These are phyloP conservation scores for Xylariaceae sp. DNA, from an alignment of 2,329 filamentous ascomycete genomes.

Conservation along the genomic window DNA sequence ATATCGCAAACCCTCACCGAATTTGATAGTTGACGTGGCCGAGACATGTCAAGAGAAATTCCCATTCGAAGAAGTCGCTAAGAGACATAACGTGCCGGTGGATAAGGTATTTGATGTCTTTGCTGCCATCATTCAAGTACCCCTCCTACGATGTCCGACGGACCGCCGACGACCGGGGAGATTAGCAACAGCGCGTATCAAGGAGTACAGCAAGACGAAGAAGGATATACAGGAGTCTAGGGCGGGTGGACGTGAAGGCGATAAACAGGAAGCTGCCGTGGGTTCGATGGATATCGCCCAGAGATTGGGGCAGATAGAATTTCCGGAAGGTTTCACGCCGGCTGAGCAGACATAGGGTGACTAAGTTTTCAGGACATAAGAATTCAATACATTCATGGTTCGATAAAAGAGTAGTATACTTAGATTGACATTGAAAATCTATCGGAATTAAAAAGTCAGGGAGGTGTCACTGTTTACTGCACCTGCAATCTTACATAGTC, in stretches of 20 bases:
- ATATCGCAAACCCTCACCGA: conserved; percentile 46
- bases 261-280: conserved; percentile 8
- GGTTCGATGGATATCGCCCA: conserved; percentile 35
- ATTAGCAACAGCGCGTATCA: conserved; percentile 50
- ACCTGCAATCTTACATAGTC: background rate
- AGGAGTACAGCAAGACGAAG: conserved; percentile 52
- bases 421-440: background rate
- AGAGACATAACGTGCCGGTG: conserved; percentile 50
- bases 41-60: conserved; percentile 55
- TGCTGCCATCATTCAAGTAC: conserved; percentile 55
- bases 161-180: conserved; percentile 52
- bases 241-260: background rate
- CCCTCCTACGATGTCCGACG: conserved; percentile 53
- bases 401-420: background rate
- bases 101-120: conserved; percentile 56
- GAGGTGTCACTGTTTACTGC: background rate
- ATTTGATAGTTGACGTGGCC: conserved; percentile 56
- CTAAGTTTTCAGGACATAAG: background rate
- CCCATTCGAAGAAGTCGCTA: conserved; percentile 54
- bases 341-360: conserved; percentile 1
- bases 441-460: background rate
- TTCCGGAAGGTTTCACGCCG: conserved; percentile 34
- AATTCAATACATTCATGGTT: background rate
- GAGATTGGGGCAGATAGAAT: conserved; percentile 33
- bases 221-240: conserved; percentile 42